phyloP scores from a whole-genome alignment of 2,329 filamentous ascomycete species.

The Colletotrichum acutatum region DNA sequence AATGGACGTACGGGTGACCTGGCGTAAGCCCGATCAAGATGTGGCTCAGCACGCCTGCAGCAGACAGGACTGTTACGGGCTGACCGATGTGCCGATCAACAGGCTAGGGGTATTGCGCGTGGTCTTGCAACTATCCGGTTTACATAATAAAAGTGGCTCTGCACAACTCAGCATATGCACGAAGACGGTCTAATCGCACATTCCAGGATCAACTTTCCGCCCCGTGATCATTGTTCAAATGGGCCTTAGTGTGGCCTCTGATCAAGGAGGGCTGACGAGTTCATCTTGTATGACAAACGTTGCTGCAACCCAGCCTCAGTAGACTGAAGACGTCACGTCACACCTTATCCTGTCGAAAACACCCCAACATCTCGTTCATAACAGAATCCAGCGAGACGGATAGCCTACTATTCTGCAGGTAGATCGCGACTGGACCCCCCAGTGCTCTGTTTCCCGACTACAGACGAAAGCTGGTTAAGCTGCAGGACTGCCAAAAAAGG shows the following conservation, averaged over 20 bases:
- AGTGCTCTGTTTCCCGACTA: background rate
- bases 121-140: background rate
- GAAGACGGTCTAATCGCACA: conserved; percentile 1
- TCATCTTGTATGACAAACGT: conserved; percentile 23
- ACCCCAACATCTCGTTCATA: background rate
- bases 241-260: background rate
- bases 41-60: background rate
- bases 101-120: background rate
- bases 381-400: background rate
- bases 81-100: too few relatives aligned
- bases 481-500: background rate
- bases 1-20: background rate
- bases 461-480: background rate
- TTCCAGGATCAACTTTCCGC: background rate
- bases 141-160: background rate
- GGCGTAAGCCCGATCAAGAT: background rate
- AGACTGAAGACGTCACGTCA: background rate
- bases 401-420: background rate
- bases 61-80: background rate
- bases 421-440: background rate
- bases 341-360: background rate
- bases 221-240: conserved; percentile 22
- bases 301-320: background rate
- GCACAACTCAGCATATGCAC: conserved; percentile 21
- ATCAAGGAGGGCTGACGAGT: background rate